A percentile compares a stretch with the other conserved stretches of the same genome.
Conservation (phyloP, 176 grass and related monocot species). For the Aechmea fasciata region DNA sequence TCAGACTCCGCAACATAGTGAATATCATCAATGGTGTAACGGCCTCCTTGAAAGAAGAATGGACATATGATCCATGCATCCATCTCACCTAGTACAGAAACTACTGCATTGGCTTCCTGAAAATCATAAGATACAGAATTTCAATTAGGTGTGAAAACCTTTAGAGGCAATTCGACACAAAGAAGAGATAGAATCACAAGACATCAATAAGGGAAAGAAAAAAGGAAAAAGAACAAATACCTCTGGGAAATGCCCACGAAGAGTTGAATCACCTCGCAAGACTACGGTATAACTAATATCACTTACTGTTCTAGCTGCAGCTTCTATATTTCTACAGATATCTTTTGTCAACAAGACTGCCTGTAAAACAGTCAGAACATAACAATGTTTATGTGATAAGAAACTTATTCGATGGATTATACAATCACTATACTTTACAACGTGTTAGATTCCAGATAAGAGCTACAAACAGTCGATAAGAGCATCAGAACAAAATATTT, state of each 20-base stretch:
- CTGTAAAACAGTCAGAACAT: constrained; percentile 30
- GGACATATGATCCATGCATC: constrained; percentile 99
- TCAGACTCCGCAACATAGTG: constrained; percentile 85
- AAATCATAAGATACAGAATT: constrained; percentile 20
- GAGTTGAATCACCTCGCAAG: constrained; percentile 90
- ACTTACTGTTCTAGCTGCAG: constrained; percentile 59
- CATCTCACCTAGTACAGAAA: constrained; percentile 94
- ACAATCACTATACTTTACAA: too few relatives aligned
- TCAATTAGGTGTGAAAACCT: constrained; percentile 17
- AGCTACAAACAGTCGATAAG: too few relatives aligned
- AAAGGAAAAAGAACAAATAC: constrained; percentile 25
- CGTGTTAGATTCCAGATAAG: too few relatives aligned
- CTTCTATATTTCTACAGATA: constrained; percentile 83
- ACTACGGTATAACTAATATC: constrained; percentile 85
- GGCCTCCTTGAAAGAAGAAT: constrained; percentile 95
- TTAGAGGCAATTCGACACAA: background rate
- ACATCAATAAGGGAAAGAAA: background rate
- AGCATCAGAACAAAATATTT: too few relatives aligned
- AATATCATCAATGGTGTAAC: constrained; percentile 84
- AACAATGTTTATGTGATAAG: background rate
- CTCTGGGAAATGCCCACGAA: constrained; percentile 92
- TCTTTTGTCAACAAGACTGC: constrained; percentile 58
- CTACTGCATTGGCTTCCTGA: constrained; percentile 86
- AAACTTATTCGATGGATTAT: background rate
- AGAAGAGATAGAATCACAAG: constrained; percentile 9